phyloP scores from a whole-genome alignment of 2,329 filamentous ascomycete genomes.

The Madurella mycetomatis region DNA sequence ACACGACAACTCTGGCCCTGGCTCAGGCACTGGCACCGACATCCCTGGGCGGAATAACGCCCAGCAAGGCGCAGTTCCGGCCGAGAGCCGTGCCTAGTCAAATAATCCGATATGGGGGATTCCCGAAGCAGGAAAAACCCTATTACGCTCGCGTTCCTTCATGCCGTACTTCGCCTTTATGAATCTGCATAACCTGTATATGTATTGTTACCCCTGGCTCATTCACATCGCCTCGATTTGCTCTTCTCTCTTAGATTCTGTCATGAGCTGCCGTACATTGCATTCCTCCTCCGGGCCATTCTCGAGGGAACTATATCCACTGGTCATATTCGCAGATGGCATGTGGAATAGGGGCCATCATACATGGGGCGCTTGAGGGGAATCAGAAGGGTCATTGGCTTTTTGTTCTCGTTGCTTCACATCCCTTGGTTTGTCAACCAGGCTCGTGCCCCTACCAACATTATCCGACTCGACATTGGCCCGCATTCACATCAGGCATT shows the following conservation, averaged over 20 bases:
- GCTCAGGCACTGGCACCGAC: background rate
- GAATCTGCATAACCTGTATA: background rate
- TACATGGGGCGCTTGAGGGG: conserved; percentile 4
- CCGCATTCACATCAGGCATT: background rate
- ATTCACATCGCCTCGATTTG: conserved; percentile 3
- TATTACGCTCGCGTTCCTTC: background rate
- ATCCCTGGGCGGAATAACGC: background rate
- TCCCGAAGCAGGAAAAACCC: background rate
- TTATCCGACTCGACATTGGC: background rate
- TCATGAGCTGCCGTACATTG: background rate
- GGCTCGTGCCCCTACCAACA: background rate
- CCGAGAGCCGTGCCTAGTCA: background rate
- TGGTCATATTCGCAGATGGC: background rate
- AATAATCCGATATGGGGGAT: background rate
- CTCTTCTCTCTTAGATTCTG: background rate
- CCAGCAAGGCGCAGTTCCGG: background rate
- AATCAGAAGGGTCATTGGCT: background rate
- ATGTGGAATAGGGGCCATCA: background rate
- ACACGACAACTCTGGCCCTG: background rate
- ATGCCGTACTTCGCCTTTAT: background rate
- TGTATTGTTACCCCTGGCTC: conserved; percentile 3
- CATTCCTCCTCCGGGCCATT: background rate
- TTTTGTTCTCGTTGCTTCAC: background rate
- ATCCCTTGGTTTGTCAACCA: background rate
- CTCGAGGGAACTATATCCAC: background rate